Conservation (phyloP, 2,329 filamentous ascomycete genomes). For the Apiospora aurea region DNA sequence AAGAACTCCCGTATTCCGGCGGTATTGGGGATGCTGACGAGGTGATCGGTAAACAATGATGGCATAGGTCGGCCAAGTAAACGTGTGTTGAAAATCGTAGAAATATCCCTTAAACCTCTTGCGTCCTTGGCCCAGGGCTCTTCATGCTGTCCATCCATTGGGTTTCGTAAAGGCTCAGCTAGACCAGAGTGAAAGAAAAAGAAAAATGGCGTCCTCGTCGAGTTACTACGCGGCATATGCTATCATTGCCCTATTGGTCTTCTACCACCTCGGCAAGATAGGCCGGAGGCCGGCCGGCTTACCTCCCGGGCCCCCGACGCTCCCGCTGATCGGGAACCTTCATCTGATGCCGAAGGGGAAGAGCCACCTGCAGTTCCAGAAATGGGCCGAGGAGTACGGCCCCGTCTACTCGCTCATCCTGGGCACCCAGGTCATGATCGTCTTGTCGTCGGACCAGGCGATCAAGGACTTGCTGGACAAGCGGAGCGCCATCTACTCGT, state of each 20-base stretch:
- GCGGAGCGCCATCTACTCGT: slow-evolving; percentile 56
- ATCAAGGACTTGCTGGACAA: slow-evolving; percentile 61
- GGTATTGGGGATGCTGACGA: neutral
- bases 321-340: slow-evolving; percentile 59
- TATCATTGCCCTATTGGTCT: neutral
- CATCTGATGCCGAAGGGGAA: slow-evolving; percentile 54
- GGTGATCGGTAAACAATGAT: too few relatives aligned
- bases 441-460: slow-evolving; percentile 52
- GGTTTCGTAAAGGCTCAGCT: too few relatives aligned
- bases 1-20: neutral
- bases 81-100: neutral
- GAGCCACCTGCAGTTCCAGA: slow-evolving; percentile 54
- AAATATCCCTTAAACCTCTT: neutral
- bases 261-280: slow-evolving; percentile 22
- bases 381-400: slow-evolving; percentile 59
- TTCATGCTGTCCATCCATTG: neutral
- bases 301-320: slow-evolving; percentile 58
- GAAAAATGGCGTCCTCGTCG: neutral
- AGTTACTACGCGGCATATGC: neutral
- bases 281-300: slow-evolving; percentile 42
- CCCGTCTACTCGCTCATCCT: slow-evolving; percentile 59
- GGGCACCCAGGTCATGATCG: slow-evolving; percentile 55
- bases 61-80: neutral
- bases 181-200: neutral
- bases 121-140: neutral